Conservation (phyloP, 2,329 filamentous ascomycete genomes). For the Phaeosphaeria sp. region DNA sequence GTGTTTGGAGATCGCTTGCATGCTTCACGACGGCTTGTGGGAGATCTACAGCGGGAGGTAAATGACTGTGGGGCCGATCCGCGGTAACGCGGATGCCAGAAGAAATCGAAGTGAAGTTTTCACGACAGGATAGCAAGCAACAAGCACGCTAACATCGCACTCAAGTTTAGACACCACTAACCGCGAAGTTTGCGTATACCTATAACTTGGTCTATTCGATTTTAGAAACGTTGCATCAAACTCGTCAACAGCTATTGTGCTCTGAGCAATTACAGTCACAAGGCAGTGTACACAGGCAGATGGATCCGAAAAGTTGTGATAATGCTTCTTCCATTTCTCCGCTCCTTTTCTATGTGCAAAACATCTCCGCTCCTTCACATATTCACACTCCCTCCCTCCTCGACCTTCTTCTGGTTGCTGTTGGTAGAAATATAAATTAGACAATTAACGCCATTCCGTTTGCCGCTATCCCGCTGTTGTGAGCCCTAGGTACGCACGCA, state of each 20-base stretch:
- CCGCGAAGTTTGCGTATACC: neutral
- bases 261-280: neutral
- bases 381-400: slow-evolving; percentile 3
- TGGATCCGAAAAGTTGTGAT: neutral
- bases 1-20: neutral
- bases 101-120: neutral
- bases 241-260: neutral
- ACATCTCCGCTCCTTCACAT: slow-evolving; percentile 2
- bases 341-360: slow-evolving; percentile 23
- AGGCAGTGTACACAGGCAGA: neutral
- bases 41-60: slow-evolving; percentile 2
- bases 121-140: neutral
- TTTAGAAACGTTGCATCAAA: neutral
- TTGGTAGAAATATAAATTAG: slow-evolving; percentile 23
- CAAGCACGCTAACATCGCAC: neutral
- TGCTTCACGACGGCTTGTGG: neutral
- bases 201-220: neutral
- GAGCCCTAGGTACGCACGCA: slow-evolving; percentile 15
- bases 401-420: slow-evolving; percentile 2
- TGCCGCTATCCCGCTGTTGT: slow-evolving; percentile 20
- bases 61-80: slow-evolving; percentile 5
- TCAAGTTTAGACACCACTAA: neutral
- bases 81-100: neutral
- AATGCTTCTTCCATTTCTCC: slow-evolving; percentile 10
- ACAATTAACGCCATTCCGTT: slow-evolving; percentile 27